A percentile compares a stretch with the other conserved stretches of the same genome.
Evolutionary conservation across 108 stramenopile species (phyloP).

Genomic region (Craspedostauros australis): DNA sequence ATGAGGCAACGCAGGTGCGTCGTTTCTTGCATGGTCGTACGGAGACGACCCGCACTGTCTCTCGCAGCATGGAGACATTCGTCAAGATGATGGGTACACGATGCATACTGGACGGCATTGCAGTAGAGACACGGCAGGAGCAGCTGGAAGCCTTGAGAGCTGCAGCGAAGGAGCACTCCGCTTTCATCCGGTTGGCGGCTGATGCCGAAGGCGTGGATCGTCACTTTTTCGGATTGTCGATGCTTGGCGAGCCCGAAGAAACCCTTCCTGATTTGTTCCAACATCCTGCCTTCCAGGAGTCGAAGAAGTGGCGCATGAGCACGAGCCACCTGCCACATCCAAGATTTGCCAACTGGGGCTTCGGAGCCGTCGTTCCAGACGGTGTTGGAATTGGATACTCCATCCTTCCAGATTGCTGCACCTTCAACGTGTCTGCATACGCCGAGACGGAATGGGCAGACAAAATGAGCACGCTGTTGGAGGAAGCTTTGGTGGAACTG

Average conservation of each 20-base stretch:
- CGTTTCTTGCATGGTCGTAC: constrained; percentile 70
- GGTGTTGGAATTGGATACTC: constrained; percentile 80
- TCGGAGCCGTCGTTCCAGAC: constrained; percentile 77
- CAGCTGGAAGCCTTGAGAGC: constrained; percentile 49
- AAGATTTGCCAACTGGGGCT: constrained; percentile 62
- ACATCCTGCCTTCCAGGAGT: constrained; percentile 49
- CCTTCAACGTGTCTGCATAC: constrained; percentile 68
- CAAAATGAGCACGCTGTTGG: constrained; percentile 48
- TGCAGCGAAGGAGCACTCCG: constrained; percentile 53
- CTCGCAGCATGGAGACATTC: constrained; percentile 39
- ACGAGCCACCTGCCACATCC: constrained; percentile 77
- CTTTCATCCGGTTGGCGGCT: constrained; percentile 58
- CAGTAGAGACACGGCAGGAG: constrained; percentile 15
- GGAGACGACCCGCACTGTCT: constrained; percentile 62
- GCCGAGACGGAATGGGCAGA: constrained; percentile 39
- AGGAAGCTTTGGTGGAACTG: constrained; percentile 78
- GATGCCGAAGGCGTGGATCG: constrained; percentile 76
- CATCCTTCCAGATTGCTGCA: constrained; percentile 43
- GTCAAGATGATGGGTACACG: constrained; percentile 49
- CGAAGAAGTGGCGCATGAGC: constrained; percentile 71
- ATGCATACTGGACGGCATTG: constrained; percentile 16
- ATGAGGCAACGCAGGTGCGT: constrained; percentile 77
- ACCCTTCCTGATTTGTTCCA: constrained; percentile 45
- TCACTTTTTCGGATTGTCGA: constrained; percentile 69
- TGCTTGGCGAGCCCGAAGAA: constrained; percentile 39